Percentiles rank a stretch among this genome's conserved stretches.
Evolutionary conservation across 2,329 filamentous ascomycete genomes (phyloP).

Genomic region (Ophiocordyceps robertsii): DNA sequence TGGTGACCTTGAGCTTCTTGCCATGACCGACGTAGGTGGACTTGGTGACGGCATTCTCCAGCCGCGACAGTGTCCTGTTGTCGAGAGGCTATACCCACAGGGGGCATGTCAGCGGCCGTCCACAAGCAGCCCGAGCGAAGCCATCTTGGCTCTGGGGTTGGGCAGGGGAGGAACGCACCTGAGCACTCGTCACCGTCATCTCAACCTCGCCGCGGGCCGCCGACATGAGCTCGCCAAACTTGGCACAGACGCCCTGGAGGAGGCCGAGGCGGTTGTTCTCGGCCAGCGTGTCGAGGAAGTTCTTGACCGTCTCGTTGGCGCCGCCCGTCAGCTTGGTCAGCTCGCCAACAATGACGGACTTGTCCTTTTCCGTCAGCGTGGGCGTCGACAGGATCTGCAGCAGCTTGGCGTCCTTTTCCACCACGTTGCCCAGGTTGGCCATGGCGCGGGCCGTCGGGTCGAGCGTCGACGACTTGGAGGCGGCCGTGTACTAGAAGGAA

Average conservation of each 20-base stretch:
- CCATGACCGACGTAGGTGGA: slow-evolving; percentile 76
- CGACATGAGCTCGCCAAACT: slow-evolving; percentile 79
- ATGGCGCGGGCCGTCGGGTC: slow-evolving; percentile 77
- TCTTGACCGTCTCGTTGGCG: slow-evolving; percentile 76
- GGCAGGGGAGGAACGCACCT: slow-evolving; percentile 40
- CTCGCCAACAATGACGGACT: slow-evolving; percentile 74
- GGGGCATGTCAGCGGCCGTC: too few species aligned
- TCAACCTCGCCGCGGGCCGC: slow-evolving; percentile 88
- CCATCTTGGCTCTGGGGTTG: neutral
- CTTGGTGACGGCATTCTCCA: slow-evolving; percentile 82
- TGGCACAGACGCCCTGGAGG: slow-evolving; percentile 68
- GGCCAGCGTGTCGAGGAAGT: slow-evolving; percentile 81
- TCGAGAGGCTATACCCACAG: slow-evolving; percentile 59
- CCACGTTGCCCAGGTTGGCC: slow-evolving; percentile 52
- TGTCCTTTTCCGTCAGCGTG: slow-evolving; percentile 66
- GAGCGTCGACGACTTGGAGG: slow-evolving; percentile 74
- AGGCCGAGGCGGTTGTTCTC: slow-evolving; percentile 91
- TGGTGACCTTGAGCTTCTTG: slow-evolving; percentile 96
- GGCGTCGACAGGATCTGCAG: slow-evolving; percentile 62
- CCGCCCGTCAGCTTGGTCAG: slow-evolving; percentile 69
- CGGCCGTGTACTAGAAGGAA: slow-evolving; percentile 78
- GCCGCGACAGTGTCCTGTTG: slow-evolving; percentile 67
- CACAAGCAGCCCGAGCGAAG: too few species aligned
- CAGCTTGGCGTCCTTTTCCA: slow-evolving; percentile 79
- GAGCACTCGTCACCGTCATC: slow-evolving; percentile 78